Percentiles rank a stretch among this genome's conserved stretches.
Evolutionary conservation across 352 stramenopile species (phyloP).

Genomic region (Phytophthora tentaculata): DNA sequence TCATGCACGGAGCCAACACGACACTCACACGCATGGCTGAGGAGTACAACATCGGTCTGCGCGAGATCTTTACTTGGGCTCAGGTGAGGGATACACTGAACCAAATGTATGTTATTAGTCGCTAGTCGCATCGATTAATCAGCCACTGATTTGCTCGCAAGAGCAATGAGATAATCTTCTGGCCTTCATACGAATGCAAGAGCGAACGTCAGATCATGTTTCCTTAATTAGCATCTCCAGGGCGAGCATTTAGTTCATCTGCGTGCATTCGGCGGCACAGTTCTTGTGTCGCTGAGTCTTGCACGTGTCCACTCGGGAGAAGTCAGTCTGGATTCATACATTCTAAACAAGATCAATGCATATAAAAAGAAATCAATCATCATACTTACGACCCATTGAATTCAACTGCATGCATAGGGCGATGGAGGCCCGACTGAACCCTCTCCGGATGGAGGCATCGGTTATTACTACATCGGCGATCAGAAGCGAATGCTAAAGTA

Average conservation of each 20-base stretch:
- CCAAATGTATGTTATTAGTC: constrained; percentile 8
- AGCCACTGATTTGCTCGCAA: constrained; percentile 72
- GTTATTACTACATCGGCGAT: constrained; percentile 89
- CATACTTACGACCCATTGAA: constrained; percentile 25
- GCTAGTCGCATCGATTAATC: constrained; percentile 90
- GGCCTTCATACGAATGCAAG: constrained; percentile 91
- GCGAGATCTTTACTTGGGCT: constrained; percentile 88
- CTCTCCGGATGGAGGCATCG: constrained; percentile 76
- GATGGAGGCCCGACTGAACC: constrained; percentile 78
- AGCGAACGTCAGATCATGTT: constrained; percentile 67
- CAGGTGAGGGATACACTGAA: constrained; percentile 52
- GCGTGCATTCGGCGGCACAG: constrained; percentile 72
- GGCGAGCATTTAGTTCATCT: constrained; percentile 39
- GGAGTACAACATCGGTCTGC: constrained; percentile 67
- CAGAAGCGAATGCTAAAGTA: constrained; percentile 83
- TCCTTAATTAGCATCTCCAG: constrained; percentile 89
- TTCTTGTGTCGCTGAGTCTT: constrained; percentile 78
- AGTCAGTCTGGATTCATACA: constrained; percentile 91
- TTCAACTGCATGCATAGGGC: constrained; percentile 48
- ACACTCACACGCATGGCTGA: constrained; percentile 73
- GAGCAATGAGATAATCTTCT: constrained; percentile 67
- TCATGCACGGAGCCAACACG: constrained; percentile 81
- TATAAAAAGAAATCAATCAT: neutral
- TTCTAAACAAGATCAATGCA: constrained; percentile 17
- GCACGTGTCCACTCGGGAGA: constrained; percentile 71